A percentile compares a stretch with the other conserved stretches of the same genome.
These are phyloP conservation scores for Pleurozium schreberi DNA, from an alignment of 225 moss, liverwort and hornwort species.

Conservation along the genomic window DNA sequence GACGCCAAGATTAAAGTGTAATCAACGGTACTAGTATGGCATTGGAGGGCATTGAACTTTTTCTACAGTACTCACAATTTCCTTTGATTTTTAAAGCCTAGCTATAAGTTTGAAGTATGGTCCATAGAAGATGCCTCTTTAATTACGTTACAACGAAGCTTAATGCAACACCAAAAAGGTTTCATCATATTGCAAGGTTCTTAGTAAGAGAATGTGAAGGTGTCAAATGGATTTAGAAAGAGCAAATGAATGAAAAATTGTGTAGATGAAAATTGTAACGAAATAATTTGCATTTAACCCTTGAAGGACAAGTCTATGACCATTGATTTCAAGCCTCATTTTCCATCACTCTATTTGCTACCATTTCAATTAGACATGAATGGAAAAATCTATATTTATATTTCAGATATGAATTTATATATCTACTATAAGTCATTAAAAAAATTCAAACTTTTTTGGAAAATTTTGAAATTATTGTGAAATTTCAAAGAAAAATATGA, in stretches of 20 bases:
- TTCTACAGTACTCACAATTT: background rate
- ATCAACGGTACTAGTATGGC: background rate
- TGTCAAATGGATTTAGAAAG: background rate
- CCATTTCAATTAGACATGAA: no score
- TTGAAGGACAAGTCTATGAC: accelerated
- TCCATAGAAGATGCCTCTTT: background rate
- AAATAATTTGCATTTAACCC: no score
- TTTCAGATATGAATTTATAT: background rate
- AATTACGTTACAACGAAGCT: background rate
- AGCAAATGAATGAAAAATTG: background rate
- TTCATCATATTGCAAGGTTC: background rate
- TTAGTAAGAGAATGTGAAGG: background rate
- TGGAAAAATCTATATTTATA: background rate
- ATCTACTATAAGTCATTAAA: background rate
- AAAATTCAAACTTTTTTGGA: no score
- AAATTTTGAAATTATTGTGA: background rate
- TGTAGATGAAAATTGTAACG: background rate
- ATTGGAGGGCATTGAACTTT: background rate
- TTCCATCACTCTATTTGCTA: no score
- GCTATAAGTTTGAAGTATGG: background rate
- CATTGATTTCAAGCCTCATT: background rate
- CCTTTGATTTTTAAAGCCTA: background rate
- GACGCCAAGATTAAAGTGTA: no score
- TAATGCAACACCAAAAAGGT: background rate
- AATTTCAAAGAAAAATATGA: no score